Percentiles rank a stretch among this genome's conserved stretches.
These are phyloP conservation scores for Amylocarpus encephaloides DNA, from an alignment of 2,329 filamentous ascomycete genomes.

Conservation along the genomic window DNA sequence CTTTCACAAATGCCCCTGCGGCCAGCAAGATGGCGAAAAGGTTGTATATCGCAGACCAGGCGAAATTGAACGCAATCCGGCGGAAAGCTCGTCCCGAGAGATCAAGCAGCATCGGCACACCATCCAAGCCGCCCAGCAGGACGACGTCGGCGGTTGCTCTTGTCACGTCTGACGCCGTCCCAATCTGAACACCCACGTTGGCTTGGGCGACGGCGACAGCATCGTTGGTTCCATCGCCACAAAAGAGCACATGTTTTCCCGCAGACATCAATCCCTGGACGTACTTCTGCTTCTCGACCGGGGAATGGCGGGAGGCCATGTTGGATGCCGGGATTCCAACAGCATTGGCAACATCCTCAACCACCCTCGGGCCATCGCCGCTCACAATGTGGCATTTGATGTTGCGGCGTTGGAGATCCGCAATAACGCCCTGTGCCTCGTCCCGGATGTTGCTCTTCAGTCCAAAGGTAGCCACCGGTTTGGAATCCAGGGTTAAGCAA, in stretches of 20 bases:
- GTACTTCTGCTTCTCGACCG: constrained; percentile 28
- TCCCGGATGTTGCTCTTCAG: constrained; percentile 42
- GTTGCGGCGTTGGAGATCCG: constrained; percentile 33
- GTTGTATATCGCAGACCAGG: constrained; percentile 58
- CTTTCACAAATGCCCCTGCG: constrained; percentile 45
- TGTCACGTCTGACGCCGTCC: constrained; percentile 56
- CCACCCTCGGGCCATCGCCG: constrained; percentile 47
- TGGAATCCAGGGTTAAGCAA: constrained; percentile 38
- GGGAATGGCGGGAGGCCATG: constrained; percentile 31
- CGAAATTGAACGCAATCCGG: constrained; percentile 54
- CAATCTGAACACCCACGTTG: constrained; percentile 64
- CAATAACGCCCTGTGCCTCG: constrained; percentile 35
- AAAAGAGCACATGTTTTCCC: constrained; percentile 51
- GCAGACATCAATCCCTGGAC: constrained; percentile 9
- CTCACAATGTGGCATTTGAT: constrained; percentile 45
- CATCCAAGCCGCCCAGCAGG: constrained; percentile 53
- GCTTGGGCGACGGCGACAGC: constrained; percentile 66
- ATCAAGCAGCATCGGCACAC: constrained; percentile 53
- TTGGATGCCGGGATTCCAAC: constrained; percentile 35
- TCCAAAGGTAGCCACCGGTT: constrained; percentile 38
- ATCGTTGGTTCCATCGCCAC: constrained; percentile 76
- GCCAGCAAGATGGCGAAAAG: constrained; percentile 53
- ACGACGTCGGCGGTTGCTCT: constrained; percentile 62
- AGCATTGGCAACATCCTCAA: constrained; percentile 35
- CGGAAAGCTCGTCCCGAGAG: constrained; percentile 35